Conservation (phyloP, 352 stramenopile genomes). For the Pythium folliculosum region DNA sequence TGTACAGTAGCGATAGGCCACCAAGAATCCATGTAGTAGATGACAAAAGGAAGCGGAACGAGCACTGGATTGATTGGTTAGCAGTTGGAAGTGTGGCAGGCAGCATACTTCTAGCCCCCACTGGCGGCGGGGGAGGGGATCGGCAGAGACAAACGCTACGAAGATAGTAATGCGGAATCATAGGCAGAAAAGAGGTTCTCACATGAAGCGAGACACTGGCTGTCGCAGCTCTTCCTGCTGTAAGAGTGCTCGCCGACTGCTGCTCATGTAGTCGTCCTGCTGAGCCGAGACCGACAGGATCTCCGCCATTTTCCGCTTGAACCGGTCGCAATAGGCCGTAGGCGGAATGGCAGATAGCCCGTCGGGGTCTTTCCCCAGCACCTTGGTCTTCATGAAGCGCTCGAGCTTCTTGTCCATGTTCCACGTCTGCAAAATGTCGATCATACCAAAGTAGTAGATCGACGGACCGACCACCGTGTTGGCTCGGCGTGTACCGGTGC, state of each 20-base stretch:
- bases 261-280: conserved; percentile 56
- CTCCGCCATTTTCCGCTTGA: conserved; percentile 88
- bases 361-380: conserved; percentile 76
- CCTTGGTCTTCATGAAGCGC: conserved; percentile 85
- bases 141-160: conserved; percentile 29
- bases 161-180: neutral
- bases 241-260: conserved; percentile 22
- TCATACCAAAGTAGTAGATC: conserved; percentile 89
- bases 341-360: conserved; percentile 81
- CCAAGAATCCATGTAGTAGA: conserved; percentile 1
- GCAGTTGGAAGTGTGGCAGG: neutral
- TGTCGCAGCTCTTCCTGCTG: conserved; percentile 13
- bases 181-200: neutral
- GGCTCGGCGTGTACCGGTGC: conserved; percentile 69
- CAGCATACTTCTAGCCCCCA: no score
- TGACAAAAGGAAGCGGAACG: neutral
- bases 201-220: conserved; percentile 28
- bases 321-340: conserved; percentile 85
- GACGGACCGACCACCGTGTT: conserved; percentile 88
- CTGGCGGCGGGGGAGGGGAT: neutral
- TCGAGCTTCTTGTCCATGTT: conserved; percentile 92
- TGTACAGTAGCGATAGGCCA: neutral
- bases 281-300: conserved; percentile 74
- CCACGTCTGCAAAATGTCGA: conserved; percentile 89
- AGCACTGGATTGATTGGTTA: neutral